Evolutionary conservation across 495 filamentous ascomycete genomes (phyloP), one percentile per base, ranked within the genome.

Genomic region (Penicillium taxi): DNA sequence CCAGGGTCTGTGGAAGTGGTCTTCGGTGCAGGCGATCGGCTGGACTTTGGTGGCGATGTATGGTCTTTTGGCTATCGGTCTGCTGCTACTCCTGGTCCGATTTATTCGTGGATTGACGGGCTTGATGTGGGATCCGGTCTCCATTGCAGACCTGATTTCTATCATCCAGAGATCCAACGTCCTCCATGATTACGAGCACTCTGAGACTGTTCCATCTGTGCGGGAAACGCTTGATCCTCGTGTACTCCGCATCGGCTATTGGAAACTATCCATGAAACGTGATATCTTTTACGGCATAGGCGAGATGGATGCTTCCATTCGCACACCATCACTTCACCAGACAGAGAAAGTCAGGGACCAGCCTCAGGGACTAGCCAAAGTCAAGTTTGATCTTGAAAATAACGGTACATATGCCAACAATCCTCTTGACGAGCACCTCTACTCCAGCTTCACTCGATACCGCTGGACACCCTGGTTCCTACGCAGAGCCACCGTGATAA

Each of bases 41-140:
- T 95, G 87, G 87, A 76, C 78, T 2, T 60, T 88, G 24, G 75
- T 89, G 22, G 82, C 64, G 9, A 49, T 88, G 0, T 95, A 94
- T 54, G 56, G 81, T 4, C 58, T 85, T 2, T 50, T 88, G 41
- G 48, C 78, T 3, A 48, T 79, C 26, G 80, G 77, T 4, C 55
- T 80, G 2, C 37, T 73, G 19, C 42, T 84, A 5, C 52, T 82
- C 13, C 50, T 75, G 21, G 33, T 72, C 12, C 66, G 67, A n/a
- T 69, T 73, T 21, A 20, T 47, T 15, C 59, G 71, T 16, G 64
- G 62, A 21, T 68, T 58, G 46, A 85, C 86, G 0, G 88, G 88
- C 2, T 60, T 95, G 47, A 77, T 80, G 56, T 95, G 88, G 88
- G 86, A 89, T 55, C 75, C 84, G 2, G 61, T 77, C n/a, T 86